Evolutionary conservation across 495 filamentous ascomycete genomes (phyloP), one percentile per base, ranked within the genome.

Genomic region (Staphylotrichum longicolle): DNA sequence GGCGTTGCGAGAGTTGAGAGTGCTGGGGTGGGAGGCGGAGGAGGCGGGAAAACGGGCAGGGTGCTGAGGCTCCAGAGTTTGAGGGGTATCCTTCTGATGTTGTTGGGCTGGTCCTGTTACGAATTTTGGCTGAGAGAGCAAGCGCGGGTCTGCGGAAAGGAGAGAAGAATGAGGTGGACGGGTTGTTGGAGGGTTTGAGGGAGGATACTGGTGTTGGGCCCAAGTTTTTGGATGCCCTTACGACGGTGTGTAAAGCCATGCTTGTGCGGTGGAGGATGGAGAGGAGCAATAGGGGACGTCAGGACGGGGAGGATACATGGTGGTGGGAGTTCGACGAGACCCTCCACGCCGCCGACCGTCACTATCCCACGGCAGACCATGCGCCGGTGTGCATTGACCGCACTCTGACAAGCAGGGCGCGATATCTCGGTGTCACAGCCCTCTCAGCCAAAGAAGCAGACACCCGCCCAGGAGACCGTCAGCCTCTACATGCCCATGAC

Each of bases 1-100:
- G 32, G 61, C 57, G 44, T 44, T 66, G 44, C n/a, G 12, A 35
- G 57, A 56, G 20, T 37, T 63, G 54, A 41, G 54, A 42, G 27
- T 10, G 3, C 37, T 63, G 2, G 5, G n/a, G 2, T 7, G 7
- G 46, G 42, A 56, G 34, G 35, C 6, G 2, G 45, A 42, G 52
- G 41, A 27, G 35, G 46, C 30, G 14, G 52, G 44, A 30, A 7
- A 10, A 4, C n/a, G 32, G 33, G 49, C 7, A 11, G 30, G 32
- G 14, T 15, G 0, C 7, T 10, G 20, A 40, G 1, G 20, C 27
- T 0, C 48, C 11, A 5, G n/a, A 20, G 4, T 34, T 51, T 15
- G 30, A 15, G n/a, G 58, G 47, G n/a, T 45, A 54, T 39, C 50
- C 58, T 5, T 4, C 42, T 4, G 58, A 53, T 30, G 40, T 48